These are phyloP conservation scores for Panicum hallii DNA, from an alignment of 202 grass and related monocot species.

Conservation along the genomic window DNA sequence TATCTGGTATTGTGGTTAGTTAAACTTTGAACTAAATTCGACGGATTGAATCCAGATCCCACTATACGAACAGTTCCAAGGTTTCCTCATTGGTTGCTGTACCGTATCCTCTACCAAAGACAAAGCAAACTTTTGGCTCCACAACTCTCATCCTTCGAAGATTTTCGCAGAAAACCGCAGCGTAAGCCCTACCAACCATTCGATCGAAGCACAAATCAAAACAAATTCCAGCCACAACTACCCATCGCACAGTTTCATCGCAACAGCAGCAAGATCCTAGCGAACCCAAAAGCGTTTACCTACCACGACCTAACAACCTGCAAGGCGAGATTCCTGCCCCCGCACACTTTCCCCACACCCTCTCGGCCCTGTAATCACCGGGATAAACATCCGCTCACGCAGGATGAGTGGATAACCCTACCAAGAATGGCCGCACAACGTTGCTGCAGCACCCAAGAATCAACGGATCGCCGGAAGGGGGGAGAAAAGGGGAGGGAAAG, in stretches of 20 bases:
- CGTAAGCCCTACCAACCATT: not conserved
- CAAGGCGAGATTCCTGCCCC: slow-evolving; percentile 17
- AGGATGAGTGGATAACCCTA: not conserved
- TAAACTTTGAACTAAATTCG: not conserved
- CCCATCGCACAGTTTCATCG: not conserved
- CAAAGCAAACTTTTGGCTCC: not conserved
- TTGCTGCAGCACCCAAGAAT: not conserved
- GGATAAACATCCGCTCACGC: not conserved
- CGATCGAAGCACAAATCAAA: not conserved
- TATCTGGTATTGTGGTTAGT: not conserved
- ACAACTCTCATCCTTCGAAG: not conserved
- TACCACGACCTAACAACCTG: not conserved
- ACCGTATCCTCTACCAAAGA: not conserved
- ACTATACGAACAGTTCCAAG: not conserved
- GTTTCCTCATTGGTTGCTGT: not conserved
- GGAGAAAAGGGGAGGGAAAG: not conserved
- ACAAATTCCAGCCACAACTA: not conserved
- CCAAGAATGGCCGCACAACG: not conserved
- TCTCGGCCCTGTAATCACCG: not conserved
- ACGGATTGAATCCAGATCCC: slow-evolving; percentile 2
- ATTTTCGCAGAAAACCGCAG: not conserved
- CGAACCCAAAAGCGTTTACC: not conserved
- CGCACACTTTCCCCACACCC: slow-evolving; percentile 20
- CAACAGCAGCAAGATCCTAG: not conserved
- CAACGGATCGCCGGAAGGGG: not conserved